Conservation (phyloP, 257 asterid genomes). For the Coffea eugenioides region DNA sequence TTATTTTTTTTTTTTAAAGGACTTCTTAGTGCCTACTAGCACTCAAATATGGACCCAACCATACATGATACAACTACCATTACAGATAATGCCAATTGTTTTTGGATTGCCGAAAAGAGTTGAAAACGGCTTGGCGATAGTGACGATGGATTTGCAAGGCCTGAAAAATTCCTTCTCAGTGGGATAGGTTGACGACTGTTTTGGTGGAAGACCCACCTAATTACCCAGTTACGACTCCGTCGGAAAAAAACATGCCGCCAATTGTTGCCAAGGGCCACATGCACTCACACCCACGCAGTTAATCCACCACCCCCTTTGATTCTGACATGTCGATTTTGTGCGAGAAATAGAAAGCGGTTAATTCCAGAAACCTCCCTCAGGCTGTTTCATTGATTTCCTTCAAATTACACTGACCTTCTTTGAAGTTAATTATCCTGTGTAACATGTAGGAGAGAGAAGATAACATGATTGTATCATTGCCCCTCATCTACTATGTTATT, state of each 20-base stretch:
- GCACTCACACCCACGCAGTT: neutral
- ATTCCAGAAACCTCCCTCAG: too few relatives aligned
- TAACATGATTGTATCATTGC: too few relatives aligned
- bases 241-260: neutral
- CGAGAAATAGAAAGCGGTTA: too few relatives aligned
- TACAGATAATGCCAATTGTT: too few relatives aligned
- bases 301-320: neutral
- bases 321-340: too few relatives aligned
- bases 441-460: too few relatives aligned
- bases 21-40: neutral
- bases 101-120: neutral
- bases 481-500: too few relatives aligned
- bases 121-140: neutral
- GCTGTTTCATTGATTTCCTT: too few relatives aligned
- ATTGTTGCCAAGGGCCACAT: neutral
- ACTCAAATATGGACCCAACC: neutral
- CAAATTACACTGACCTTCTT: too few relatives aligned
- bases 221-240: neutral
- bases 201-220: neutral
- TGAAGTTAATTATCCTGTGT: too few relatives aligned
- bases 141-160: neutral
- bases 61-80: too few relatives aligned
- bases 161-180: neutral
- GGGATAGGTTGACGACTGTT: slow-evolving; percentile 5
- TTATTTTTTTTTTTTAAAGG: too few relatives aligned